These are phyloP conservation scores for Cenococcum geophilum DNA, from an alignment of 495 filamentous ascomycete genomes.

Conservation along the genomic window DNA sequence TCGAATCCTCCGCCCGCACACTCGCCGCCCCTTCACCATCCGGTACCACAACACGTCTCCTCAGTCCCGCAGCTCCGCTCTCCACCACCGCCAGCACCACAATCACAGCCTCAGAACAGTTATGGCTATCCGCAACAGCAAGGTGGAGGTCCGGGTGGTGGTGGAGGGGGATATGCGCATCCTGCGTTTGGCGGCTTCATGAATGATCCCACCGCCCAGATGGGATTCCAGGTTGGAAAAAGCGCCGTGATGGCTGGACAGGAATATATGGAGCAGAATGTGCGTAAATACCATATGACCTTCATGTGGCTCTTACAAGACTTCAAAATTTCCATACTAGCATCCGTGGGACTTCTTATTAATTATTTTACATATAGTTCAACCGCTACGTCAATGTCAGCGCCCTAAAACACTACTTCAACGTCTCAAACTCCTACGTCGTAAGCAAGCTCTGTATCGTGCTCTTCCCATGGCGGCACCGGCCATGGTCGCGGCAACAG, in stretches of 20 bases:
- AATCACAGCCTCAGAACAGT: slow-evolving; percentile 53
- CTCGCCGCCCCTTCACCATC: slow-evolving; percentile 95
- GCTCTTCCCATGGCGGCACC: slow-evolving; percentile 94
- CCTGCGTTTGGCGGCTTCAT: slow-evolving; percentile 84
- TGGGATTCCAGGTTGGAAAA: slow-evolving; percentile 92
- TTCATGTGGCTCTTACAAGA: slow-evolving; percentile 7
- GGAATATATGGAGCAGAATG: slow-evolving; percentile 91
- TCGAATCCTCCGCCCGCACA: slow-evolving; percentile 63
- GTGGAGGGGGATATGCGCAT: slow-evolving; percentile 48
- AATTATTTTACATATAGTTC: slow-evolving; percentile 50
- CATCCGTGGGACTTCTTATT: slow-evolving; percentile 15
- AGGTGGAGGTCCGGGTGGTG: slow-evolving; percentile 39
- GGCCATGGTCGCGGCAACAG: slow-evolving; percentile 84
- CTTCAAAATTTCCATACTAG: not conserved
- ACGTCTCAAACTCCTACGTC: slow-evolving; percentile 43
- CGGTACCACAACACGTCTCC: slow-evolving; percentile 96
- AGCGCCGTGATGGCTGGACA: slow-evolving; percentile 81
- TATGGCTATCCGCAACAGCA: slow-evolving; percentile 76
- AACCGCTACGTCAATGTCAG: slow-evolving; percentile 84
- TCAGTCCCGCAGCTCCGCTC: slow-evolving; percentile 98
- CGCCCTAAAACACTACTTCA: slow-evolving; percentile 45
- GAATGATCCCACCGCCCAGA: slow-evolving; percentile 90
- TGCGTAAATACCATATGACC: slow-evolving; percentile 36
- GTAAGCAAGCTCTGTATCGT: slow-evolving; percentile 58
- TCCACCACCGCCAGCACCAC: slow-evolving; percentile 75